These are phyloP conservation scores for Nidula microcarpa DNA, from an alignment of 768 basidiomycete genomes.

Conservation along the genomic window DNA sequence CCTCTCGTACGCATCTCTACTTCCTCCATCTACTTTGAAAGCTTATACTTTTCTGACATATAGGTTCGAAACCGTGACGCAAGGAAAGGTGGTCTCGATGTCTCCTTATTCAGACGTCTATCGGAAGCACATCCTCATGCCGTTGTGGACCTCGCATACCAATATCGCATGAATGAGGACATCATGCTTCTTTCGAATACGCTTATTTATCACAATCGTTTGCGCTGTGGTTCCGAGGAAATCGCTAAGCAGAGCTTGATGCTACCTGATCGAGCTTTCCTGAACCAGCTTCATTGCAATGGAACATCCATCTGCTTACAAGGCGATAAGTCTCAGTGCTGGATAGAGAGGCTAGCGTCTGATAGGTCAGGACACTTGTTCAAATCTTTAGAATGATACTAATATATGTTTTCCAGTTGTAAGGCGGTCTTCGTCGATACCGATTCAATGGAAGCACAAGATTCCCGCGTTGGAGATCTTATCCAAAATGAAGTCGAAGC, in stretches of 20 bases:
- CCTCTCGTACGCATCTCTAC: constrained; percentile 62
- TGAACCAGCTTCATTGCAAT: constrained; percentile 41
- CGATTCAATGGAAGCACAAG: constrained; percentile 71
- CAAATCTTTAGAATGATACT: neutral
- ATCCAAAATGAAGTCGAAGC: constrained; percentile 90
- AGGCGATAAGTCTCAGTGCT: constrained; percentile 38
- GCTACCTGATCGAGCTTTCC: constrained; percentile 44
- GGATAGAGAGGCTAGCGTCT: constrained; percentile 64
- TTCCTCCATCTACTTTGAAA: neutral
- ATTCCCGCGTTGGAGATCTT: constrained; percentile 82
- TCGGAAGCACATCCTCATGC: constrained; percentile 85
- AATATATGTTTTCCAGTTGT: constrained; percentile 41
- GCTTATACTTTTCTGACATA: neutral
- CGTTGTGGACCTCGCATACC: constrained; percentile 80
- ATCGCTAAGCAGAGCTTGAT: constrained; percentile 60
- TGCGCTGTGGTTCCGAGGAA: constrained; percentile 73
- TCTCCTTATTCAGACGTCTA: constrained; percentile 85
- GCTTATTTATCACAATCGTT: constrained; percentile 76
- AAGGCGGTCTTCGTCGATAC: constrained; percentile 95
- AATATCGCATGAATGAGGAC: constrained; percentile 96
- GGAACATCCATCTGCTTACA: neutral
- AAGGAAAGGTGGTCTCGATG: constrained; percentile 81
- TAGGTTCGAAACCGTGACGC: constrained; percentile 83
- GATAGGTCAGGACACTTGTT: constrained; percentile 49
- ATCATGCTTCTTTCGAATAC: constrained; percentile 91